Percentiles rank a stretch among this genome's conserved stretches.
Conservation (phyloP, 2,329 filamentous ascomycete species). For the Arthrobotrys iridis region DNA sequence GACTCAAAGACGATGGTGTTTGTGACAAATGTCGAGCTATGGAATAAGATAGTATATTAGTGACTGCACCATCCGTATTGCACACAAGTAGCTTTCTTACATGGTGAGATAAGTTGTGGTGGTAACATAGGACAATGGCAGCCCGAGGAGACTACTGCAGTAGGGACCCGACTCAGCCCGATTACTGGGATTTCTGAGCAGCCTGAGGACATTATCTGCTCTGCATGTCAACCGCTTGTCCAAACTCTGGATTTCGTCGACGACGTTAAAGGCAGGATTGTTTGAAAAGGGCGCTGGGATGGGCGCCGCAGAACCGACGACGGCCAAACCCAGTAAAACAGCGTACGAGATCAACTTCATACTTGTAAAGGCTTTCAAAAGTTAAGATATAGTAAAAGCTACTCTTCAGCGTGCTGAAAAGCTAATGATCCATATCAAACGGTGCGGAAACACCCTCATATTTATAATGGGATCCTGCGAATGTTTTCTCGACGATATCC, state of each 20-base stretch:
- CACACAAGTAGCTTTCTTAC: not conserved
- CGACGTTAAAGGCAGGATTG: conserved; percentile 10
- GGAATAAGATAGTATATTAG: not conserved
- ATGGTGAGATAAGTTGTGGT: conserved; percentile 2
- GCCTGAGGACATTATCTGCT: conserved; percentile 2
- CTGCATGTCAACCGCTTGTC: conserved; percentile 4
- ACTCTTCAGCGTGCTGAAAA: too few relatives aligned
- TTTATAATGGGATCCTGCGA: too few relatives aligned
- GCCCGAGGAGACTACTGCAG: conserved; percentile 7
- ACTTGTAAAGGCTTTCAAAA: too few relatives aligned
- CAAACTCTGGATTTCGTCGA: conserved; percentile 13
- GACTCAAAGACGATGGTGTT: not conserved
- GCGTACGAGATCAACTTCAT: conserved; percentile 1
- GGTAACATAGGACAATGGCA: not conserved
- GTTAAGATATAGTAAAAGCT: too few relatives aligned
- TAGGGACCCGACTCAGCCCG: not conserved
- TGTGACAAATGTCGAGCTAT: not conserved
- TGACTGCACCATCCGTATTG: not conserved
- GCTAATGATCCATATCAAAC: too few relatives aligned
- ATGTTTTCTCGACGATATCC: too few relatives aligned
- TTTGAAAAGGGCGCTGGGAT: not conserved
- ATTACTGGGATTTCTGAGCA: not conserved
- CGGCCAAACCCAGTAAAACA: not conserved
- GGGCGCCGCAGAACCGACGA: conserved; percentile 11
- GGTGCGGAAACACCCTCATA: too few relatives aligned